phyloP scores from a whole-genome alignment of 2,329 filamentous ascomycete species.

The Huntiella moniliformis region DNA sequence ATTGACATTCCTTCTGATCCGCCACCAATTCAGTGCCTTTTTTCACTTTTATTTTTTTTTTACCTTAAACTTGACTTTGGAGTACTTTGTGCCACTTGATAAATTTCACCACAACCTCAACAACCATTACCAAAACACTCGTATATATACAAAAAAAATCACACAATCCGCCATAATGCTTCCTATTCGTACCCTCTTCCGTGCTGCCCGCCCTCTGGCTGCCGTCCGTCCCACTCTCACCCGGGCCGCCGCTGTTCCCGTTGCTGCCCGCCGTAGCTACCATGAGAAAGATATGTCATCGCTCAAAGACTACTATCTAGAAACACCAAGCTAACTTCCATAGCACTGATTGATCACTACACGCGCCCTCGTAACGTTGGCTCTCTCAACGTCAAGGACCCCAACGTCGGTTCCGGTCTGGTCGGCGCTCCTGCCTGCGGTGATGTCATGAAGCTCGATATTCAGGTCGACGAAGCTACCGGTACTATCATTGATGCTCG shows the following conservation, averaged over 20 bases:
- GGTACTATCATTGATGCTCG: conserved; percentile 87
- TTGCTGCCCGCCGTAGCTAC: conserved; percentile 21
- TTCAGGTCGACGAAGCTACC: conserved; percentile 71
- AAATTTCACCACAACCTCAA: no score
- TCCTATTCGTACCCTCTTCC: conserved; percentile 8
- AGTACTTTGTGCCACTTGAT: no score
- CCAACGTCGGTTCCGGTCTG: conserved; percentile 74
- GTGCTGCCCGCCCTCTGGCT: conserved; percentile 5
- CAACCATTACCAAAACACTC: no score
- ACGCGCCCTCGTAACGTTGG: conserved; percentile 36
- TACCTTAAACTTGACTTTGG: no score
- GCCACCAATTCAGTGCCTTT: no score
- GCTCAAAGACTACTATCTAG: not conserved
- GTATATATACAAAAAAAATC: not conserved
- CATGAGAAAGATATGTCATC: conserved; percentile 44
- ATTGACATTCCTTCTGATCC: no score
- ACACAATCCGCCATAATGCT: conserved; percentile 5
- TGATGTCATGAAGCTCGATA: conserved; percentile 69
- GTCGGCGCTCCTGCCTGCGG: conserved; percentile 78
- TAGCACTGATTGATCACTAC: conserved; percentile 28
- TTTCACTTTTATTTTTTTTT: no score
- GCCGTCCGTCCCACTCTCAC: conserved; percentile 1
- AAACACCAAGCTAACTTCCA: not conserved
- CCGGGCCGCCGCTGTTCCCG: not conserved
- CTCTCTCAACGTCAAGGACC: conserved; percentile 50